Percentiles rank a stretch among this genome's conserved stretches.
Evolutionary conservation across 2,329 filamentous ascomycete species (phyloP).

Genomic region (Beauveria scarabaeidicola): DNA sequence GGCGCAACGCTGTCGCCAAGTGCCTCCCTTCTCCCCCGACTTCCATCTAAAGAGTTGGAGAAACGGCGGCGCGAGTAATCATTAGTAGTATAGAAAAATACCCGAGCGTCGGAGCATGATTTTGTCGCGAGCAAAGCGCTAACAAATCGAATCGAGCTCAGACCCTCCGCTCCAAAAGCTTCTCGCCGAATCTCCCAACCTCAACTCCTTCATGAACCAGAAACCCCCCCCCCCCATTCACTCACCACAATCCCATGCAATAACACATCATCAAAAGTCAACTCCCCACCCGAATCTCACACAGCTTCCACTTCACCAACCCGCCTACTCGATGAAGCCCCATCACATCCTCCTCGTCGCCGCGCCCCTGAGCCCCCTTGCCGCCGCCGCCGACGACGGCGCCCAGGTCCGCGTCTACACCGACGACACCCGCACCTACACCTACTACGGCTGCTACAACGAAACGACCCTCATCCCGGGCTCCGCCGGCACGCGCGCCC

Average conservation of each 20-base stretch:
- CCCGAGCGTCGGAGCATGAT: neutral
- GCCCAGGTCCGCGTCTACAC: slow-evolving; percentile 24
- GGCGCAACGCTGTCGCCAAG: too few species aligned
- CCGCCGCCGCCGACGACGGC: neutral
- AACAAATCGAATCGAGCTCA: neutral
- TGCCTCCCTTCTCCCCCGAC: too few species aligned
- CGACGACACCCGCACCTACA: slow-evolving; percentile 30
- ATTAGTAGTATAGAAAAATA: neutral
- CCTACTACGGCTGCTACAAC: slow-evolving; percentile 50
- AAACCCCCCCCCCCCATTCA: neutral
- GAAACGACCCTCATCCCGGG: slow-evolving; percentile 41
- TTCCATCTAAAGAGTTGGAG: neutral
- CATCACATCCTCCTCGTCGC: neutral
- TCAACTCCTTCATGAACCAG: neutral
- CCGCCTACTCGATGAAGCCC: neutral
- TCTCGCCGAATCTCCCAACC: neutral
- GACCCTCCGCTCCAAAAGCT: neutral
- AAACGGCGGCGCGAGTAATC: too few species aligned
- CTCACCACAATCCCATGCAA: neutral
- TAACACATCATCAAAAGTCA: neutral
- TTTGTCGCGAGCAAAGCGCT: neutral
- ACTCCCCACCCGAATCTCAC: too few species aligned
- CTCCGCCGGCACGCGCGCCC: slow-evolving; percentile 37
- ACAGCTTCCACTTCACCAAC: neutral
- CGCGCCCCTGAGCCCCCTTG: neutral